phyloP scores from a whole-genome alignment of 2,329 filamentous ascomycete species.

The Fusarium sacchari region DNA sequence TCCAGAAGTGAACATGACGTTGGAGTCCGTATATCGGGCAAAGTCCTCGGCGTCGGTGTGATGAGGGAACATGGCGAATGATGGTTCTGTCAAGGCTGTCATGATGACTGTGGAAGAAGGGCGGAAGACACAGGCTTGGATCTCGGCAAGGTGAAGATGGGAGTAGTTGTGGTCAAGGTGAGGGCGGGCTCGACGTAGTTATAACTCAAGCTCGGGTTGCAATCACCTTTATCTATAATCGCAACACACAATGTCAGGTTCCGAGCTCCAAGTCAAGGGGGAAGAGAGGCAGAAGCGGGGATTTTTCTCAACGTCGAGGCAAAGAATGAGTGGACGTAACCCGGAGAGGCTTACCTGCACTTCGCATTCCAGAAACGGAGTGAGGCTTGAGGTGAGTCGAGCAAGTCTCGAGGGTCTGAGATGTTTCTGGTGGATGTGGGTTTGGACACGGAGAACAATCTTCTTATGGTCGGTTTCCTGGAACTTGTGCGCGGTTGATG shows the following conservation, averaged over 20 bases:
- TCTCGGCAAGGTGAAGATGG: constrained; percentile 3
- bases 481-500: constrained; percentile 2
- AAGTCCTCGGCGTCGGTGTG: constrained; percentile 52
- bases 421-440: constrained; percentile 28
- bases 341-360: constrained; percentile 41
- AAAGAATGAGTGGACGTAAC: constrained; percentile 17
- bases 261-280: constrained; percentile 2
- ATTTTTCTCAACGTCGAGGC: constrained; percentile 5
- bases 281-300: constrained; percentile 11
- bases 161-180: constrained; percentile 24
- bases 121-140: neutral
- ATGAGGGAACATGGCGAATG: constrained; percentile 44
- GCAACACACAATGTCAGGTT: constrained; percentile 32
- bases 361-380: constrained; percentile 42
- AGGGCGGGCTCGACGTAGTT: constrained; percentile 28
- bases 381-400: constrained; percentile 31
- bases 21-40: constrained; percentile 58
- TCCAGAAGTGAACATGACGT: constrained; percentile 51
- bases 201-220: constrained; percentile 34
- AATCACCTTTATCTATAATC: constrained; percentile 41
- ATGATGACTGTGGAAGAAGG: constrained; percentile 36
- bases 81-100: constrained; percentile 45
- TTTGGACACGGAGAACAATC: constrained; percentile 11
- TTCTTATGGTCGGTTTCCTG: constrained; percentile 16
- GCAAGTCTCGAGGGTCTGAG: constrained; percentile 34